A percentile compares a stretch with the other conserved stretches of the same genome.
These are phyloP conservation scores for Geranium brycei DNA, from an alignment of 345 rosid species.

Conservation along the genomic window DNA sequence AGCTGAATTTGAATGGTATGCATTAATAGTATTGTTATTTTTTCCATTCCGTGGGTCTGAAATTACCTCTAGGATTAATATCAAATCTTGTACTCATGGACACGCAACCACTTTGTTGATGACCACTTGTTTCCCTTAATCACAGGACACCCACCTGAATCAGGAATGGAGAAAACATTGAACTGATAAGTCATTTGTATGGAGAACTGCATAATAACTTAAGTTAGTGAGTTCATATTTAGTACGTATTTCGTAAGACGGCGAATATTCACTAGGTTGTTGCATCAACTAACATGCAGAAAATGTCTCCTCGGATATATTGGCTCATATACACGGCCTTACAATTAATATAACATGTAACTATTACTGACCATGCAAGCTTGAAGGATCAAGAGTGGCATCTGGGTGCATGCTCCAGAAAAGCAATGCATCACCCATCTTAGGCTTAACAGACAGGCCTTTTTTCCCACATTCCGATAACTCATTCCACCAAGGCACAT, in stretches of 20 bases:
- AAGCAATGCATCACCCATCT: slow-evolving; percentile 93
- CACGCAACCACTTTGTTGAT: slow-evolving; percentile 35
- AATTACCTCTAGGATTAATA: slow-evolving; percentile 2
- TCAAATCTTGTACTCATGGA: slow-evolving; percentile 19
- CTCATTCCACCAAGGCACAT: slow-evolving; percentile 84
- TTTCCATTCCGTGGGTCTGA: too few relatives aligned
- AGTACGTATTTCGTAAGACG: too few relatives aligned
- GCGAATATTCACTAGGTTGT: slow-evolving; percentile 2
- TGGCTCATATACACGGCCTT: neutral
- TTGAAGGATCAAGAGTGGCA: slow-evolving; percentile 59
- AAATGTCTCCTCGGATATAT: neutral
- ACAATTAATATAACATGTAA: neutral
- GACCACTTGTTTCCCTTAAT: slow-evolving; percentile 40
- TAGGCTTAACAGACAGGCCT: slow-evolving; percentile 83
- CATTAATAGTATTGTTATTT: too few relatives aligned
- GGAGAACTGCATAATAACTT: neutral
- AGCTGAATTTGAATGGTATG: too few relatives aligned
- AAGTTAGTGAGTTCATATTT: neutral
- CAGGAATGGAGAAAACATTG: neutral
- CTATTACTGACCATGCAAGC: slow-evolving; percentile 67
- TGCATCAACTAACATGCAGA: neutral
- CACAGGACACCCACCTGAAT: slow-evolving; percentile 32
- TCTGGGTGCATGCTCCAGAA: slow-evolving; percentile 98
- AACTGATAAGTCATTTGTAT: neutral
- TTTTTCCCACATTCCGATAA: slow-evolving; percentile 74